These are phyloP conservation scores for Scheffersomyces cryptocercus DNA, from an alignment of 1,139 yeast genomes.

Conservation along the genomic window DNA sequence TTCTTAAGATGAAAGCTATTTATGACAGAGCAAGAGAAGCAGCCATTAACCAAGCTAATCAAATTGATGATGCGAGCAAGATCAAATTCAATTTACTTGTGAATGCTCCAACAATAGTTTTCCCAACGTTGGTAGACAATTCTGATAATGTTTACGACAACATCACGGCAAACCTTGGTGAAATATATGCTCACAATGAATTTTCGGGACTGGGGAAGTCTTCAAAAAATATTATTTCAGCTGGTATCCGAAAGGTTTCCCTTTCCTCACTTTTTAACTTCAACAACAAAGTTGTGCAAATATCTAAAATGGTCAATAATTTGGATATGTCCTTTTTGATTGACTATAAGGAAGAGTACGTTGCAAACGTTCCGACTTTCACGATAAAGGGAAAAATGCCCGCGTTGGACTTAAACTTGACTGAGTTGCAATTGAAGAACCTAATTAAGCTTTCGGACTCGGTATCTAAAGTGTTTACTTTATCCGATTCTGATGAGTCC, in stretches of 20 bases:
- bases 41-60: constrained; percentile 68
- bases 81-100: constrained; percentile 73
- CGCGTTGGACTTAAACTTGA: constrained; percentile 64
- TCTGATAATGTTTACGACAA: constrained; percentile 50
- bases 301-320: constrained; percentile 65
- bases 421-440: constrained; percentile 75
- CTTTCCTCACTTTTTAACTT: constrained; percentile 62
- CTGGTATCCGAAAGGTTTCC: constrained; percentile 74
- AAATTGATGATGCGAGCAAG: constrained; percentile 59
- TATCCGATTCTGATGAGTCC: constrained; percentile 33
- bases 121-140: constrained; percentile 61
- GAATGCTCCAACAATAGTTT: constrained; percentile 79
- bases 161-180: constrained; percentile 78
- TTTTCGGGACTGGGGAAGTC: constrained; percentile 36
- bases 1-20: constrained; percentile 81
- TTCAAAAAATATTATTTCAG: constrained; percentile 51
- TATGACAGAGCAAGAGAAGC: constrained; percentile 88
- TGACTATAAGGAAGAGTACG: constrained; percentile 49
- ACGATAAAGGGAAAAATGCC: constrained; percentile 62
- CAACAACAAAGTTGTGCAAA: constrained; percentile 46
- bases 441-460: constrained; percentile 57
- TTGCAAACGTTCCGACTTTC: constrained; percentile 49
- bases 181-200: constrained; percentile 67
- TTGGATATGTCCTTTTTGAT: constrained; percentile 67
- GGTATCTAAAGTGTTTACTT: constrained; percentile 56